Base-by-base conservation (phyloP, 345 rosid genomes). In the Carallia brachiata region DNA sequence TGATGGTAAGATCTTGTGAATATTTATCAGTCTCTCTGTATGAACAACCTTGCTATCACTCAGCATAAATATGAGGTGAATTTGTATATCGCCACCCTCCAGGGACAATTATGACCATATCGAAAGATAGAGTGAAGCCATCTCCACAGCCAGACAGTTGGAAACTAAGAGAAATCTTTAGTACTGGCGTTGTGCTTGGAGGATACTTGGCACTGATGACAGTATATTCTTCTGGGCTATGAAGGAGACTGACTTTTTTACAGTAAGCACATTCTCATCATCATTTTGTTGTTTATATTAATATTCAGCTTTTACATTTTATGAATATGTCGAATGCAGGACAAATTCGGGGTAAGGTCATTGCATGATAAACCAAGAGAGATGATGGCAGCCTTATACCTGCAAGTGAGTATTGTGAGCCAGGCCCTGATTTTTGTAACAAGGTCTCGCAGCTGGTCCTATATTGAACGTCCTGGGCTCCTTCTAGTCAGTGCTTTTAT, bases 31-130 rank as follows among this genome's bases (percentile, higher is more conserved):
- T 17, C 27, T 62, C 39, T 37, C 62, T 48, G 7, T 3, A 7
- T 17, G n/a, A 18, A 9, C 32, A n/a, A 48, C 12, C 32, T 53
- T 7, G 17, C 16, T 4, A n/a, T 39, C 15, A 5, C 12, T 31
- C 2, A 19, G 17, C 53, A 53, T 65, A 12, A 28, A 62, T 17
- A 55, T 65, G 59, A 65, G 18, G 68, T 75, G 34, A 78, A 27
- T 61, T 44, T 30, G 7, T 60, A 44, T 18, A 37, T 52, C 4
- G 16, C 32, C 39, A 58, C 36, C 19, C 13, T 70, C 30, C 50
- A 91, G 97, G 97, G 39, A 90, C 97, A 66, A 92, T 92, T 73
- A 88, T 92, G 97, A 92, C 96, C 2, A 92, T 92, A 73, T 90
- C 96, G 31, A 92, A 88, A 78, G 96, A 92, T 75, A 74, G 88